phyloP scores from a whole-genome alignment of 805 yeast genomes.

The Candida michaelii region DNA sequence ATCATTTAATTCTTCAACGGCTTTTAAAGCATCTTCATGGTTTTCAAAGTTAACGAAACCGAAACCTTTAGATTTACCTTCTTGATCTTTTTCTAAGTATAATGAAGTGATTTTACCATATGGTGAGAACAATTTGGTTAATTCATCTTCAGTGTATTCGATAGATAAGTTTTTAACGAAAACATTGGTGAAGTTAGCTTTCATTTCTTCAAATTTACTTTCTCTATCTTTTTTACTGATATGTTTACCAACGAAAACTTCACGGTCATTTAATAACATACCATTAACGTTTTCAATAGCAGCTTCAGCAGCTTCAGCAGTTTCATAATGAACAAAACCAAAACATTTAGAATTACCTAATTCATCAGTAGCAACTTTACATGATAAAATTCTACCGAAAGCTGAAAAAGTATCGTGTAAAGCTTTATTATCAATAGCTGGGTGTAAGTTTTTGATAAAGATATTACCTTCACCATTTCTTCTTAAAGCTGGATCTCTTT shows the following conservation, averaged over 20 bases:
- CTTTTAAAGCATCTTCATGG: slow-evolving; percentile 86
- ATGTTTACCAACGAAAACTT: slow-evolving; percentile 95
- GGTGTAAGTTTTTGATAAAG: slow-evolving; percentile 97
- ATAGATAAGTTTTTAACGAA: slow-evolving; percentile 86
- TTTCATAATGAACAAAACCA: slow-evolving; percentile 96
- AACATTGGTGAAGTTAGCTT: slow-evolving; percentile 93
- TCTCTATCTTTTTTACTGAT: slow-evolving; percentile 91
- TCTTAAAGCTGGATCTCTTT: slow-evolving; percentile 95
- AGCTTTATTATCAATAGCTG: slow-evolving; percentile 98
- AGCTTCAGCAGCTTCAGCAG: slow-evolving; percentile 86
- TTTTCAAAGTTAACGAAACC: slow-evolving; percentile 90
- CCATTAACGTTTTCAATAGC: slow-evolving; percentile 98
- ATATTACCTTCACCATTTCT: slow-evolving; percentile 95
- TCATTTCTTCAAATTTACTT: slow-evolving; percentile 84
- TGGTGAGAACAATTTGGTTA: slow-evolving; percentile 67
- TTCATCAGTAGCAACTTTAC: slow-evolving; percentile 96
- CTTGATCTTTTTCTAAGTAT: slow-evolving; percentile 73
- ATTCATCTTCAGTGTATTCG: slow-evolving; percentile 68
- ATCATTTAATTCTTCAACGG: slow-evolving; percentile 90
- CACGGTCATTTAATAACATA: slow-evolving; percentile 94
- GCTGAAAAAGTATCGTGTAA: slow-evolving; percentile 97
- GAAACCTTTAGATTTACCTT: slow-evolving; percentile 91
- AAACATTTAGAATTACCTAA: slow-evolving; percentile 90
- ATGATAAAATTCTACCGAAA: slow-evolving; percentile 92
- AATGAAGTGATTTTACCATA: slow-evolving; percentile 84